Conservation (phyloP, 257 asterid genomes). For the Capsicum chinense region DNA sequence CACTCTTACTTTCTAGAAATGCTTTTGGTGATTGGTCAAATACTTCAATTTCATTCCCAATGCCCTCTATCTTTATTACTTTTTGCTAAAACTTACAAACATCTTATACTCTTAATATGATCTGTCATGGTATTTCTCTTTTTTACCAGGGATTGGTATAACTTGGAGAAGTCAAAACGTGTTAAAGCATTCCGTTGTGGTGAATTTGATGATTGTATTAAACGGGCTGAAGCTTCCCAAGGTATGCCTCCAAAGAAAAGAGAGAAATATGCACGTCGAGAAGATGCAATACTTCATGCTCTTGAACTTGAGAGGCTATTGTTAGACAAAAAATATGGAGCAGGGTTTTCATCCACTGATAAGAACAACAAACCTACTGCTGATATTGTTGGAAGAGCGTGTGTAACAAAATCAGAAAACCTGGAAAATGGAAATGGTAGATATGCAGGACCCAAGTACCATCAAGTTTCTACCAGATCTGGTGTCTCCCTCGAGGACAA, state of each 20-base stretch:
- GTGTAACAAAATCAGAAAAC: conserved; percentile 46
- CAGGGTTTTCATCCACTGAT: conserved; percentile 55
- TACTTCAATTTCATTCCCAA: conserved; percentile 2
- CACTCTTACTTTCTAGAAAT: neutral
- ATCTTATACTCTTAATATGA: neutral
- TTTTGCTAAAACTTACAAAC: neutral
- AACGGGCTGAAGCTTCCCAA: conserved; percentile 92
- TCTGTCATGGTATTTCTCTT: conserved; percentile 19
- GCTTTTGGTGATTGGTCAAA: neutral
- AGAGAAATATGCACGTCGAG: conserved; percentile 98
- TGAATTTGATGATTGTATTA: conserved; percentile 92
- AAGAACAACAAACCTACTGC: conserved; percentile 54
- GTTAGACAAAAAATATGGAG: conserved; percentile 71
- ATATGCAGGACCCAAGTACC: conserved; percentile 39
- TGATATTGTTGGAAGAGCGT: conserved; percentile 40
- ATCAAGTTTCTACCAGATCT: conserved; percentile 49
- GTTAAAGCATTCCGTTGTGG: conserved; percentile 98
- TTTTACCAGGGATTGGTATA: conserved; percentile 92
- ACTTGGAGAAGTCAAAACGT: conserved; percentile 96
- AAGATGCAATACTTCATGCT: conserved; percentile 99
- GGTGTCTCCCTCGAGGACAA: conserved; percentile 48
- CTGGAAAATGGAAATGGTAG: conserved; percentile 53
- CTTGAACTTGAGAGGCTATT: conserved; percentile 87
- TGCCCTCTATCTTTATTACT: conserved; percentile 1
- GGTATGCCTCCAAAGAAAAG: conserved; percentile 98